Percentiles rank a stretch among this genome's conserved stretches.
Conservation (phyloP, 2,329 filamentous ascomycete species). For the Zymoseptoria tritici region DNA sequence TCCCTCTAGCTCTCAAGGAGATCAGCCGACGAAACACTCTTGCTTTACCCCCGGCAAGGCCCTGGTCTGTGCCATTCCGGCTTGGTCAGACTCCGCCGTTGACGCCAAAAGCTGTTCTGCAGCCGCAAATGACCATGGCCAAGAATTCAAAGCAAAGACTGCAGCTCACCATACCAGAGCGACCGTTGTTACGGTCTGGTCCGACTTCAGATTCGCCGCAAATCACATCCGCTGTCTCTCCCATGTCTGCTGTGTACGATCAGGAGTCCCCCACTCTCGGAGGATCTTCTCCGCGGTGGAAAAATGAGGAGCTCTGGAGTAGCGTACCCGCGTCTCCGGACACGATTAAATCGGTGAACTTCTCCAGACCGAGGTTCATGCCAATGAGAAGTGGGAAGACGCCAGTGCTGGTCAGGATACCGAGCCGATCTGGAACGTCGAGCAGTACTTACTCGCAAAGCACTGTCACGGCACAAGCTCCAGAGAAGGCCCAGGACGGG, state of each 20-base stretch:
- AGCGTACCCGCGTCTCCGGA: background rate
- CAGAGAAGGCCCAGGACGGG: background rate
- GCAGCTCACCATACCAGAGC: background rate
- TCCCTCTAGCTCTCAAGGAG: slow-evolving; percentile 4
- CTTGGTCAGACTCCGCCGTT: background rate
- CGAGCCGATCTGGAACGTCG: background rate
- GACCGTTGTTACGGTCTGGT: background rate
- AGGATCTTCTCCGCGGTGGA: background rate
- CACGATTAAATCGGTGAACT: background rate
- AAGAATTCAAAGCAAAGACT: background rate
- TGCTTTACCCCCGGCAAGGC: background rate
- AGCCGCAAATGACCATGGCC: background rate
- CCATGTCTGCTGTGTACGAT: background rate
- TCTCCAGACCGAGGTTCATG: background rate
- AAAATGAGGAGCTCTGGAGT: background rate
- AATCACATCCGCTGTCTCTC: background rate
- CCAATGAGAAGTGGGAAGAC: background rate
- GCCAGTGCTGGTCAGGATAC: background rate
- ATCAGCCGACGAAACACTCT: background rate
- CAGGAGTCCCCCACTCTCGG: background rate
- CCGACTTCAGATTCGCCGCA: background rate
- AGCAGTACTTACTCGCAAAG: background rate
- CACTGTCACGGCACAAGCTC: background rate
- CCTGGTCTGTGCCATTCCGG: background rate
- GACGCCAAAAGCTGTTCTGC: background rate